Percentiles rank a stretch among this genome's conserved stretches.
These are phyloP conservation scores for Pyrenochaeta sp. DNA, from an alignment of 2,329 filamentous ascomycete genomes.

Conservation along the genomic window DNA sequence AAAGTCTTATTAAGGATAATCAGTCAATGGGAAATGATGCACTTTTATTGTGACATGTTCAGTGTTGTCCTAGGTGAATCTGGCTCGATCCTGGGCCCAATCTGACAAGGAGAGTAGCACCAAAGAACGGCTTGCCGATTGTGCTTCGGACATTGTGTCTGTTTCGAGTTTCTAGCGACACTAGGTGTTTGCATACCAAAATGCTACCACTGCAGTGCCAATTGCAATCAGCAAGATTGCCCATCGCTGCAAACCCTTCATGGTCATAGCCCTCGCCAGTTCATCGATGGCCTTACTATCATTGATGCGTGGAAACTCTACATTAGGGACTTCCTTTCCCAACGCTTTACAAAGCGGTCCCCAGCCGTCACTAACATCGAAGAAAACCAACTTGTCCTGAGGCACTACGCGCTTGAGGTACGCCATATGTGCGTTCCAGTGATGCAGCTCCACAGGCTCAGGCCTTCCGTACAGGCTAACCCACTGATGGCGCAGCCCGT, in stretches of 20 bases:
- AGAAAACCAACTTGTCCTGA: constrained; percentile 19
- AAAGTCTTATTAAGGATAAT: constrained; percentile 17
- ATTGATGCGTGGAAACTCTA: constrained; percentile 31
- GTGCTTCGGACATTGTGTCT: no score
- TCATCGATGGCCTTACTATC: constrained; percentile 30
- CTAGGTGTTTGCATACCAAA: background rate
- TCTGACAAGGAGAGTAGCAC: no score
- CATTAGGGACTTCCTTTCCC: constrained; percentile 21
- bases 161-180: background rate
- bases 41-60: background rate
- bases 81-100: no score
- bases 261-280: constrained; percentile 20
- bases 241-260: constrained; percentile 44
- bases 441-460: constrained; percentile 7
- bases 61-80: background rate
- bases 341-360: constrained; percentile 26
- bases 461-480: constrained; percentile 9
- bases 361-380: constrained; percentile 30
- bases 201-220: background rate
- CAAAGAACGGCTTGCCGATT: no score
- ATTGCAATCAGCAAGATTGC: constrained; percentile 10
- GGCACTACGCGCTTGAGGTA: constrained; percentile 28
- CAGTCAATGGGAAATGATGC: constrained; percentile 13
- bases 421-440: constrained; percentile 16
- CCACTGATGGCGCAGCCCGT: constrained; percentile 20